These are phyloP conservation scores for Kwoniella bestiolae DNA, from an alignment of 768 basidiomycete genomes.

Conservation along the genomic window DNA sequence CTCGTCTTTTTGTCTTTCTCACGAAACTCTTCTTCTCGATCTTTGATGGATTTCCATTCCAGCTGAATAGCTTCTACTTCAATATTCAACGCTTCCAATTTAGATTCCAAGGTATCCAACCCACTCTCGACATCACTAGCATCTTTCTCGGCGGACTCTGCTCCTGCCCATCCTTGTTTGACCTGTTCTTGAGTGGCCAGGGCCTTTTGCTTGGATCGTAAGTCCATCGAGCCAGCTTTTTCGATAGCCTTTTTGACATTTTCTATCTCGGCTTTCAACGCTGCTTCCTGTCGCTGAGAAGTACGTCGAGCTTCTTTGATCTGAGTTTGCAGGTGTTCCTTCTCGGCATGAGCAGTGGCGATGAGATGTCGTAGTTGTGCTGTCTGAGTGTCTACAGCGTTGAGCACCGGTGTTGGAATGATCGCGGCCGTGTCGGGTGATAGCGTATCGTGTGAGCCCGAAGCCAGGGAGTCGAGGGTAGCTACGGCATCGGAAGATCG, in stretches of 20 bases:
- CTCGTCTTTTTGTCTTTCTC: slow-evolving; percentile 45
- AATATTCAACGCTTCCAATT: slow-evolving; percentile 30
- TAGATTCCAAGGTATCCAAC: slow-evolving; percentile 59
- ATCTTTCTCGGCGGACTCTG: slow-evolving; percentile 61
- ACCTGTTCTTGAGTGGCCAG: slow-evolving; percentile 86
- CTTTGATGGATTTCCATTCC: slow-evolving; percentile 35
- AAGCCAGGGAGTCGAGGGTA: slow-evolving; percentile 15
- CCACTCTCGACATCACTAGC: slow-evolving; percentile 60
- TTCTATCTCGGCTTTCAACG: slow-evolving; percentile 81
- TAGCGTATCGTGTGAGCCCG: slow-evolving; percentile 1
- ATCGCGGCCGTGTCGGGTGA: slow-evolving; percentile 27
- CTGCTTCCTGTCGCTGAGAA: slow-evolving; percentile 79
- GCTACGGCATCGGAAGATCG: slow-evolving; percentile 13
- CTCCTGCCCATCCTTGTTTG: slow-evolving; percentile 71
- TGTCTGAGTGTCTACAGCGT: slow-evolving; percentile 46
- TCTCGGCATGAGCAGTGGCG: slow-evolving; percentile 68
- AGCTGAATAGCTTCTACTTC: slow-evolving; percentile 41
- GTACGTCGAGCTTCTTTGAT: slow-evolving; percentile 81
- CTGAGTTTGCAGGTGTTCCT: slow-evolving; percentile 68
- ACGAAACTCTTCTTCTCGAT: slow-evolving; percentile 44
- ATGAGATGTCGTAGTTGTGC: slow-evolving; percentile 68
- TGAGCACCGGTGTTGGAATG: slow-evolving; percentile 40
- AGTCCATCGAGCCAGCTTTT: slow-evolving; percentile 73
- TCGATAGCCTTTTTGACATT: slow-evolving; percentile 80
- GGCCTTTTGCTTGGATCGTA: slow-evolving; percentile 81